Conservation (phyloP, 2,329 filamentous ascomycete genomes). For the Byssoonygena ceratinophila region DNA sequence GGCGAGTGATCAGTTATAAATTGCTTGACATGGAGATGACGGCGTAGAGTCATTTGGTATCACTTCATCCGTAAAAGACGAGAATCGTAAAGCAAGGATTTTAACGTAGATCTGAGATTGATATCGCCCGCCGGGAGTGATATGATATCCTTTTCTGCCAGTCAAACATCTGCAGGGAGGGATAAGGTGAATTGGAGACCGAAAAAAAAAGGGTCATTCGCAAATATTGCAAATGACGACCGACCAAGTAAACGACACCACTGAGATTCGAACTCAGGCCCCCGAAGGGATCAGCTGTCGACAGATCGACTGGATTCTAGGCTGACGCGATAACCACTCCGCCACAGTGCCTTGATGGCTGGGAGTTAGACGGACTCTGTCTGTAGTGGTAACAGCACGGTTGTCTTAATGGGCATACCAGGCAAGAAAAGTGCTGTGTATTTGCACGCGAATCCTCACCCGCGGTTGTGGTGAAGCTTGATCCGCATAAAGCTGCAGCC, state of each 20-base stretch:
- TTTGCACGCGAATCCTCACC: neutral
- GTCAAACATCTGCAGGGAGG: too few relatives aligned
- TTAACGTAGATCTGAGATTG: too few relatives aligned
- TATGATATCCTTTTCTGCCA: too few relatives aligned
- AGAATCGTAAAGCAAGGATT: too few relatives aligned
- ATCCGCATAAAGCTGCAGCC: neutral
- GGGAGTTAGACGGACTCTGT: neutral
- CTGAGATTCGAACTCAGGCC: slow-evolving; percentile 3
- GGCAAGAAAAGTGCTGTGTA: neutral
- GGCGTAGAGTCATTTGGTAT: too few relatives aligned
- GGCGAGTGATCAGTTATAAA: too few relatives aligned
- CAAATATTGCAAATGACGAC: too few relatives aligned
- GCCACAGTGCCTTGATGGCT: slow-evolving; percentile 1
- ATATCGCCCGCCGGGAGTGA: too few relatives aligned
- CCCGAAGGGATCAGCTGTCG: slow-evolving; percentile 4
- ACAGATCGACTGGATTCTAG: neutral
- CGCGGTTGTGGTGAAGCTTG: neutral
- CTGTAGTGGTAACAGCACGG: neutral
- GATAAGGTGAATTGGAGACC: too few relatives aligned
- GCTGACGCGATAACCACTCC: slow-evolving; percentile 5
- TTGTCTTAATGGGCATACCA: too few relatives aligned
- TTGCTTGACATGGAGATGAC: too few relatives aligned
- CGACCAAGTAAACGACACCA: neutral
- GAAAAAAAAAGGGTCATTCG: neutral
- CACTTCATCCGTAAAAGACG: too few relatives aligned